Base-by-base conservation (phyloP, 1,284 basidiomycete species). In the Moesziomyces antarcticus region DNA sequence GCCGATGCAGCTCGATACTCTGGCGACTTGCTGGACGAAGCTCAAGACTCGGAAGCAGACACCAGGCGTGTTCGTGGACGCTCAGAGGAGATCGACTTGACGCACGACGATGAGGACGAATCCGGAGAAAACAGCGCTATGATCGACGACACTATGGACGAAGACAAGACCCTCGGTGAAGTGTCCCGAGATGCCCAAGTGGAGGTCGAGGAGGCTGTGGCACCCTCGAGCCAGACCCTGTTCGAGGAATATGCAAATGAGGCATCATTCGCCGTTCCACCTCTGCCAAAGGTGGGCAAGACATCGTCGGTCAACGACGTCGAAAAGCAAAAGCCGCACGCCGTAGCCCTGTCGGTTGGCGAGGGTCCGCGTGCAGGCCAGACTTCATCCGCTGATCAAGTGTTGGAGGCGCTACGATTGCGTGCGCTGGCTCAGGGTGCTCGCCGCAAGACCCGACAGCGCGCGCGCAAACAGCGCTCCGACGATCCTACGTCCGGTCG, bases 201-300 rank as follows among this genome's bases (percentile, higher is more conserved):
- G 2, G 44, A 54, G 10, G 49, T 1, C 3, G 70, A 63, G 10
- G 60, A 53, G 7, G 44, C 33, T 11, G 33, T 37, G 1, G 67
- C 61, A 22, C 70, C 70, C 33, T 67, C 70, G 20, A 67, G 70
- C 40, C 70, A 67, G 30, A 67, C 70, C 2, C 50, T 67, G 27
- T 50, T 73, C 50, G 71, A 73, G 24, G 68, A 49, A 9, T 56
- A 72, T 35, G 42, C 52, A 35, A 47, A 56, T 3, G 57, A 49
- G 5, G 46, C 35, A 14, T 37, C 35, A 14, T 13, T 37, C 13
- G 35, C 35, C 7, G 53, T 49, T 30, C 47, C 33, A 6, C 35
- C 52, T 21, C 9, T 14, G 7, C 9, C 20, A 4, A 25, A 16
- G 27, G 8, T 42, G 8, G 35, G 27, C 3, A 48, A 50, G 42